Base-by-base conservation (phyloP, 495 filamentous ascomycete genomes). In the Aspergillus indologenus region DNA sequence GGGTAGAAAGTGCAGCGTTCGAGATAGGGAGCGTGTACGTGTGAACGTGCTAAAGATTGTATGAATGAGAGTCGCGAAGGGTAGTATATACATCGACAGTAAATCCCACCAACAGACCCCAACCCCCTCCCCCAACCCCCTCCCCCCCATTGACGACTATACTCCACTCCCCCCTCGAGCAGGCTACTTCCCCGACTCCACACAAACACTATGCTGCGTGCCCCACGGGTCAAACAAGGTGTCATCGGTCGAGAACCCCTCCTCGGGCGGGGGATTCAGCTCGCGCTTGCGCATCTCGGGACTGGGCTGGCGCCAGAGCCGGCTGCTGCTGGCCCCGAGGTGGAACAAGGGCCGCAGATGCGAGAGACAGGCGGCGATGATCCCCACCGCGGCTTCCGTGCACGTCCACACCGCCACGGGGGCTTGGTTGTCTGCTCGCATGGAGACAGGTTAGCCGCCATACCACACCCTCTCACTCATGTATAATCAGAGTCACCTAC, bases 341-440 rank as follows among this genome's bases (percentile, higher is more conserved):
- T 56, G 44, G 61, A 73, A 71, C 15, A 70, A 53, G 2, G 67
- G 69, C 4, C 67, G 69, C 55, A 71, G 65, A 45, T 70, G 69
- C 0, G 68, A 63, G 2, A 73, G 54, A 26, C 67, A 71, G 9
- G 64, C 64, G 0, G 69, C 71, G 8, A 68, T 64, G 29, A 71
- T 70, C 14, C 68, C 68, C 12, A 70, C 67, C 4, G 71, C 71
- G 0, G 68, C 63, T 47, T 73, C 68, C n/a, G 69, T 70, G 61
- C 68, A 73, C 9, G 68, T 71, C 71, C 68, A 73, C 20, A 71
- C 65, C 12, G 62, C 66, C 14, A 64, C 23, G 31, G 65, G 65
- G 26, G 68, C 65, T 65, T 73, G 68, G 45, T 61, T 67, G 22
- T 71, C 67, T 69, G 31, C 11, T 29, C 9, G 49, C 18, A 46